phyloP scores from a whole-genome alignment of 2,329 filamentous ascomycete genomes.

The Aspergillus transmontanensis region DNA sequence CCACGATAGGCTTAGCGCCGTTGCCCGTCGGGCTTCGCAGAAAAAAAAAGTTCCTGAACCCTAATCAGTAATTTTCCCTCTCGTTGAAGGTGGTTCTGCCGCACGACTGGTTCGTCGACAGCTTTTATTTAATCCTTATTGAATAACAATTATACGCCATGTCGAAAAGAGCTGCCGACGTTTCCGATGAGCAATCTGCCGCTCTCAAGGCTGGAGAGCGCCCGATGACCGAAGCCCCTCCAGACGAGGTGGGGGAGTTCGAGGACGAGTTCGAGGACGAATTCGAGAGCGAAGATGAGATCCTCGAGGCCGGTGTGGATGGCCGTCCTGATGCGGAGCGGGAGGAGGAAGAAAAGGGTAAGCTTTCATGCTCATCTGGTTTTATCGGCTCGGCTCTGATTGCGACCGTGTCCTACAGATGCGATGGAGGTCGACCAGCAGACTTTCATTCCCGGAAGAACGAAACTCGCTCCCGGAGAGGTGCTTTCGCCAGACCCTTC shows the following conservation, averaged over 20 bases:
- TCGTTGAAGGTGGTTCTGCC: conserved; percentile 19
- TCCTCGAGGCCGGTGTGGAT: conserved; percentile 91
- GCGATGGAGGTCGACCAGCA: conserved; percentile 93
- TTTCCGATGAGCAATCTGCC: conserved; percentile 51
- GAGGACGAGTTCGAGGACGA: conserved; percentile 91
- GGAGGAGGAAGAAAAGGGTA: conserved; percentile 80
- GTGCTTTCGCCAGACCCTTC: conserved; percentile 86
- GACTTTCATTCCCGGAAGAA: conserved; percentile 93
- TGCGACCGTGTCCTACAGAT: conserved; percentile 45
- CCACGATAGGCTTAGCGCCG: conserved; percentile 36
- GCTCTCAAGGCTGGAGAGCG: conserved; percentile 65
- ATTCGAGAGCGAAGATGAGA: conserved; percentile 90
- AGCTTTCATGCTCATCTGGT: conserved; percentile 21
- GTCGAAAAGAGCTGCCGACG: conserved; percentile 63
- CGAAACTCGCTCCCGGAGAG: conserved; percentile 87
- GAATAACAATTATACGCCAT: conserved; percentile 41
- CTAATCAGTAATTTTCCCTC: conserved; percentile 8
- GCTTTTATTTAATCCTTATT: conserved; percentile 7
- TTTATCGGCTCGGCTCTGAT: conserved; percentile 18
- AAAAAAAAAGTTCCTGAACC: conserved; percentile 37
- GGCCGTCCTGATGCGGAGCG: conserved; percentile 88
- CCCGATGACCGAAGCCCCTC: conserved; percentile 52
- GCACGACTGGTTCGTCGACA: conserved; percentile 26
- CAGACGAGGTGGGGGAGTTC: conserved; percentile 63
- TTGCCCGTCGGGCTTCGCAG: conserved; percentile 26